Evolutionary conservation across 345 rosid genomes (phyloP), one percentile per base, ranked within the genome.

Genomic region (Turritis glabra): DNA sequence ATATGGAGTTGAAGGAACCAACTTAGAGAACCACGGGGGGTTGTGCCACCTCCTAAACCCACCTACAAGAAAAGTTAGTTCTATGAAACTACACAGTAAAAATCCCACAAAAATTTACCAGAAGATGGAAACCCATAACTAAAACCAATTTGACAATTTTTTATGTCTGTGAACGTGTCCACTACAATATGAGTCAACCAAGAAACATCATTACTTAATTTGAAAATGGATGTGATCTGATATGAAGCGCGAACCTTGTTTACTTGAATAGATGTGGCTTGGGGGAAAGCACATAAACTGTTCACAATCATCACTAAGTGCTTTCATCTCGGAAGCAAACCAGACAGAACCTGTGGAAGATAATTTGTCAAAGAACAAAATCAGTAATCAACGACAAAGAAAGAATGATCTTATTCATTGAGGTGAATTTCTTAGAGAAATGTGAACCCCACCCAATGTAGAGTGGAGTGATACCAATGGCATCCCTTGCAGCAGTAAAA

Each of bases 311-410:
- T 90, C 97, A 75, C 90, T 85, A 73, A 90, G 80, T 60, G 97
- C 97, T 84, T 90, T 90, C 97, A 90, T 90, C 83, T 90, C 97
- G 15, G 97, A 90, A 80, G 97, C 93, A 85, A 90, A 90, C 97
- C 92, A 90, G 26, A 85, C 77, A 1, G 97, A 90, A 74, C 97
- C 94, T 90, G 85, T 66, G 65, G 71, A 26, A 44, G 47, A 11
- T 41, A 52, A 48, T 50, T 25, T 35, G 12, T 15, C 25, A 59
- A 12, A 22, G 12, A 62, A 13, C 18, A 53, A 69, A 37, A 70
- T 10, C 47, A 47, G 57, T 48, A 26, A 33, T 51, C 38, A 55
- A 41, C 18, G 35, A 0, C 35, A 57, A 38, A 14, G 43, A 22
- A 1, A 59, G 18, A 59, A 37, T 60, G 19, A 38, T 19, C 7